A percentile compares a stretch with the other conserved stretches of the same genome.
Conservation (phyloP, 495 filamentous ascomycete genomes). For the Annulohypoxylon stygium region DNA sequence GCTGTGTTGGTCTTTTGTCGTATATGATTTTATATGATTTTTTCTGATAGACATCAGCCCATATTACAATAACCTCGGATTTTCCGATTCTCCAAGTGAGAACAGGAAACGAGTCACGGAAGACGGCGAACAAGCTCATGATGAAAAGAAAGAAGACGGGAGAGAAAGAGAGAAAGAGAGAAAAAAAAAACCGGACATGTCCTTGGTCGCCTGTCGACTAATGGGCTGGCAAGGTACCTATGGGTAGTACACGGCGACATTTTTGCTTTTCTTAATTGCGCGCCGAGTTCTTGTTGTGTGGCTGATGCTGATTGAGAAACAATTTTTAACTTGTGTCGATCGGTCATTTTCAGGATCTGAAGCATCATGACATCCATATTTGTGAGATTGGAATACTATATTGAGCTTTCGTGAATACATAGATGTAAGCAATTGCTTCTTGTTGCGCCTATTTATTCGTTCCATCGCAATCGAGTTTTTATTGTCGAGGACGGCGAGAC, state of each 20-base stretch:
- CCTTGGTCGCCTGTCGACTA: slow-evolving; percentile 19
- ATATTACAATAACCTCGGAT: slow-evolving; percentile 12
- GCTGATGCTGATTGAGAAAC: slow-evolving; percentile 51
- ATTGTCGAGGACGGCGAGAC: slow-evolving; percentile 7
- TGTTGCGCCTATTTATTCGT: slow-evolving; percentile 3
- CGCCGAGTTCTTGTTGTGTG: slow-evolving; percentile 45
- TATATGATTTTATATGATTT: slow-evolving; percentile 1
- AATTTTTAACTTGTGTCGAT: slow-evolving; percentile 33
- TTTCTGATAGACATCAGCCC: slow-evolving; percentile 25
- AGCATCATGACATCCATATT: not conserved
- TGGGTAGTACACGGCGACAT: slow-evolving; percentile 36
- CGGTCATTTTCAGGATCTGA: slow-evolving; percentile 31
- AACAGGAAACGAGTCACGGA: not conserved
- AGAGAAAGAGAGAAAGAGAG: not conserved
- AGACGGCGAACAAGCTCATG: slow-evolving; percentile 9
- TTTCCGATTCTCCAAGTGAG: not conserved
- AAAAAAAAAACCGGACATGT: slow-evolving; percentile 8
- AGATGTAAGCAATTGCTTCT: slow-evolving; percentile 25
- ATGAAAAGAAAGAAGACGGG: slow-evolving; percentile 16
- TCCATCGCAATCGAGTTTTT: slow-evolving; percentile 1
- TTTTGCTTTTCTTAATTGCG: slow-evolving; percentile 48
- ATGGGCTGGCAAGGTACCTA: slow-evolving; percentile 19
- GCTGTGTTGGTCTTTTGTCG: slow-evolving; percentile 6
- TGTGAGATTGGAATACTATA: not conserved
- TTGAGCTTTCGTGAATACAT: slow-evolving; percentile 17